Evolutionary conservation across 345 rosid genomes (phyloP), one percentile per base, ranked within the genome.

Genomic region (Brassica incana): DNA sequence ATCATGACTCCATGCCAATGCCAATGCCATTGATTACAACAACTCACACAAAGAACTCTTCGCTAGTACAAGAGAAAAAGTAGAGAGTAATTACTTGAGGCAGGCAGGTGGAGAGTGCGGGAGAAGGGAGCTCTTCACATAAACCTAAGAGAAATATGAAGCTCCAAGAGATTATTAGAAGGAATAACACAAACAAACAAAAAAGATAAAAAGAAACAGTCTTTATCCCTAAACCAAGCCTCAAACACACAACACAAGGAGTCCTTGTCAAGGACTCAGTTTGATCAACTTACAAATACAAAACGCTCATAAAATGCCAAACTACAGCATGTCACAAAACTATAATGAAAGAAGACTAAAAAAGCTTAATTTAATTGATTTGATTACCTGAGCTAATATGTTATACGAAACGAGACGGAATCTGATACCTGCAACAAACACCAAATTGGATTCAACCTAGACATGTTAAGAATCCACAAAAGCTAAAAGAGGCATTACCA

Each of bases 91-190:
- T 85, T 43, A 95, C 98, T 88, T 88, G 82, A 93, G 96, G 76
- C 90, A 87, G 65, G 97, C 82, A 81, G 93, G 79, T 63, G 98
- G 99, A 70, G 98, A 89, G 72, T 93, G 90, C 14, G 97, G 97
- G 72, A 91, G 85, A 9, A 80, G 69, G 23, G 89, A 77, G 72
- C 93, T 91, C 85, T 86, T 95, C 86, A 91, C 91, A 78, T 87
- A 95, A 69, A 74, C 96, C 99, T 95, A 75, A 66, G 5, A 30
- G 60, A 50, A 35, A 79, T 30, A 71, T 5, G 15, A 78, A 40
- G 2, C 77, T 72, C 48, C 27, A 59, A 60, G 6, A 43, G 1
- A 65, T 71, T n/a, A 65, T 71, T 10, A 81, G 36, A 8, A 43
- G 52, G n/a, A 43, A 43, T 43, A 43, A 40, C 9, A 36, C 43